Evolutionary conservation across 2,329 filamentous ascomycete species (phyloP).

Genomic region (Alternaria sp.): DNA sequence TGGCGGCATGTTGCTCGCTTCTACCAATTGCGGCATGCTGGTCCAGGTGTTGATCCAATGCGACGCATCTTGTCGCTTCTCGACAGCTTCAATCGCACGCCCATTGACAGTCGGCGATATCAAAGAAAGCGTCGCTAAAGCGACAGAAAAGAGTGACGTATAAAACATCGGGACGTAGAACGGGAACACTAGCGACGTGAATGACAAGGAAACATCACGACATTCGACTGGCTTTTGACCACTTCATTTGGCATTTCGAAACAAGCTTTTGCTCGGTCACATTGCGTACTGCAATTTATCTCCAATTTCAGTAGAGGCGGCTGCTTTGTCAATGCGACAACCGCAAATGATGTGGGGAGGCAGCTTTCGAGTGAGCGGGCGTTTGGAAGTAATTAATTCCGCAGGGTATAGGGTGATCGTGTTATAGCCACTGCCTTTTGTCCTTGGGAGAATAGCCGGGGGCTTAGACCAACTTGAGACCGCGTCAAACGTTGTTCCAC

Average conservation of each 20-base stretch:
- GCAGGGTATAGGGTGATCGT: constrained; percentile 12
- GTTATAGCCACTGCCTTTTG: constrained; percentile 2
- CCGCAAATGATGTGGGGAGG: constrained; percentile 8
- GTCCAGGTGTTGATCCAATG: constrained; percentile 71
- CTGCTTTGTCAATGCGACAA: not conserved
- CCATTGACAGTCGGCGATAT: not conserved
- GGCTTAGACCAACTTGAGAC: not conserved
- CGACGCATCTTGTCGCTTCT: constrained; percentile 44
- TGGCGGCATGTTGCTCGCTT: constrained; percentile 68
- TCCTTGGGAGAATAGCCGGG: constrained; percentile 1
- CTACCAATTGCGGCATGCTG: constrained; percentile 70
- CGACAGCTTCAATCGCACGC: constrained; percentile 11
- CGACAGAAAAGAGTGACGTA: not conserved
- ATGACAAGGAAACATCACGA: not conserved
- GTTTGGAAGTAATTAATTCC: constrained; percentile 25
- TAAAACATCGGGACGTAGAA: not conserved
- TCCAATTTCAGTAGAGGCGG: constrained; percentile 13
- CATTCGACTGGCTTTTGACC: not conserved
- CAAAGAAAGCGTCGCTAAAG: not conserved
- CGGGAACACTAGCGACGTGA: not conserved
- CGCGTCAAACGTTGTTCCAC: not conserved
- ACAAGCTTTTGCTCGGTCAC: not conserved
- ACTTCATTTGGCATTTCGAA: not conserved
- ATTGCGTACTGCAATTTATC: constrained; percentile 4
- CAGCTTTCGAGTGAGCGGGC: not conserved